phyloP scores from a whole-genome alignment of 352 stramenopile species.

The Phytopythium cucurbitacearum region DNA sequence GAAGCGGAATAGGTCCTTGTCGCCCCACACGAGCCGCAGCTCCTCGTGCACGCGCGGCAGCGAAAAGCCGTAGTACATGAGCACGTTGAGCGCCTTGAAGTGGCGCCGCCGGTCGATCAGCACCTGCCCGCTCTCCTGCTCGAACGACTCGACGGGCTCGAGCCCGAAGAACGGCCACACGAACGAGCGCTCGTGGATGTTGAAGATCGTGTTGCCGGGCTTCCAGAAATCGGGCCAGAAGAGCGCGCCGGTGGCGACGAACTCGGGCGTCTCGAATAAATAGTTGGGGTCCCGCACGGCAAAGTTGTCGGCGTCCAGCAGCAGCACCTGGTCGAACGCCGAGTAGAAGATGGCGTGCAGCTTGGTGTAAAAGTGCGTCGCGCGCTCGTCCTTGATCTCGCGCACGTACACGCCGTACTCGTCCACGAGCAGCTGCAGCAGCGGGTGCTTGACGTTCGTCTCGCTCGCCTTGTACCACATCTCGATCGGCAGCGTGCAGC shows the following conservation, averaged over 20 bases:
- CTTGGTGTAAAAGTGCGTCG: constrained; percentile 64
- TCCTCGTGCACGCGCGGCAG: constrained; percentile 34
- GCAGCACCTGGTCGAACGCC: constrained; percentile 67
- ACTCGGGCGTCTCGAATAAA: constrained; percentile 56
- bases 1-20: constrained; percentile 83
- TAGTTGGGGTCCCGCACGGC: constrained; percentile 56
- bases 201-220: constrained; percentile 69
- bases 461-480: constrained; percentile 61
- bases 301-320: constrained; percentile 80
- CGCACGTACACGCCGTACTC: constrained; percentile 48
- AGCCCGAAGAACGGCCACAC: constrained; percentile 66
- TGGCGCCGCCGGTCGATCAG: constrained; percentile 44
- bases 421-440: constrained; percentile 32
- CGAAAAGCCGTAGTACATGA: constrained; percentile 72
- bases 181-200: constrained; percentile 56
- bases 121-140: constrained; percentile 77
- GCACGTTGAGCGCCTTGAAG: constrained; percentile 43
- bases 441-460: constrained; percentile 34
- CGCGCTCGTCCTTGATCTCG: constrained; percentile 51
- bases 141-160: constrained; percentile 58
- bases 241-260: constrained; percentile 45
- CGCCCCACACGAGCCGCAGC: constrained; percentile 63
- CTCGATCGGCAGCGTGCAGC: constrained; percentile 56
- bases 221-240: constrained; percentile 87
- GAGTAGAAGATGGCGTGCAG: constrained; percentile 71